phyloP scores from a whole-genome alignment of 2,329 filamentous ascomycete species.

The Hypoxylon sp. region DNA sequence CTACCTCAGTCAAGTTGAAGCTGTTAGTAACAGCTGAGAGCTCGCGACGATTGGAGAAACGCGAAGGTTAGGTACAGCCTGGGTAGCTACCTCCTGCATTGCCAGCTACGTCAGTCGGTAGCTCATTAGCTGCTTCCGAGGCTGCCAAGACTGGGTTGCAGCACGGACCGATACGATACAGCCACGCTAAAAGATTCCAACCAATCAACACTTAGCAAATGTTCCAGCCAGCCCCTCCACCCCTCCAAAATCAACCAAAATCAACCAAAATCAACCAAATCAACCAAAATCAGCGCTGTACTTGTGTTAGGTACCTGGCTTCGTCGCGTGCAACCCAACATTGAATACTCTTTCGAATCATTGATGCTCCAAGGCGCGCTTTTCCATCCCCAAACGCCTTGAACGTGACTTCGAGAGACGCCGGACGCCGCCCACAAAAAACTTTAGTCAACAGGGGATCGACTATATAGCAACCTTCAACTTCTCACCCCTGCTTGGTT shows the following conservation, averaged over 20 bases:
- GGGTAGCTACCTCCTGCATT: conserved; percentile 6
- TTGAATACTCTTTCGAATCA: conserved; percentile 6
- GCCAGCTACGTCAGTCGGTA: conserved; percentile 39
- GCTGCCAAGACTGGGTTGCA: conserved; percentile 23
- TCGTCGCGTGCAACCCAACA: conserved; percentile 25
- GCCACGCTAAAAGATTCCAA: background rate
- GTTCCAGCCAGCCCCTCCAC: conserved; percentile 6
- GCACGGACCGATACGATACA: conserved; percentile 11
- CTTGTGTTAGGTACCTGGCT: background rate
- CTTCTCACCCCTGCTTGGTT: conserved; percentile 5
- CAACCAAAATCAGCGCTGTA: conserved; percentile 12
- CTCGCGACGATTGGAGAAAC: conserved; percentile 17
- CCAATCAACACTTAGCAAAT: conserved; percentile 8
- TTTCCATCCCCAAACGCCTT: background rate
- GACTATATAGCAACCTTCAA: background rate
- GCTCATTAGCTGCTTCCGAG: conserved; percentile 28
- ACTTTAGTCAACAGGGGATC: background rate
- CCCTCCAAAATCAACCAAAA: conserved; percentile 18
- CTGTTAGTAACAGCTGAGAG: conserved; percentile 21
- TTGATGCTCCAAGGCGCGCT: background rate
- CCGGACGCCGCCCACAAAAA: too few relatives aligned
- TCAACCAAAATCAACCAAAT: conserved; percentile 16
- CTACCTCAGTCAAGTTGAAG: conserved; percentile 17
- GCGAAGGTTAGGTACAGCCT: conserved; percentile 15
- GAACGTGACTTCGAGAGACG: too few relatives aligned